Evolutionary conservation across 2,329 filamentous ascomycete species (phyloP).

Genomic region (Ilyonectria robusta): DNA sequence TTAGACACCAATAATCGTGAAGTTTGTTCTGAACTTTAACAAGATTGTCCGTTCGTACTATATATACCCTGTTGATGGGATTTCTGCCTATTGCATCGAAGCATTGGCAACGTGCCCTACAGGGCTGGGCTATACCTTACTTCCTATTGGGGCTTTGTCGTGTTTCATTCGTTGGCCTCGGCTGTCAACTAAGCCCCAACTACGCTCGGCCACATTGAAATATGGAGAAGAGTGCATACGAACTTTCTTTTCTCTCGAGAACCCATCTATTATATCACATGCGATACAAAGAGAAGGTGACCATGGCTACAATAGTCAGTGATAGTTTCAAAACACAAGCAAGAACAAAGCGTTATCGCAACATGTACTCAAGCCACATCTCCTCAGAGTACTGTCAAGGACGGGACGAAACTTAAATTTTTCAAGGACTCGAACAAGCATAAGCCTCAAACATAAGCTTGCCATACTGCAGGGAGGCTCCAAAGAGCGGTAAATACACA

Average conservation of each 20-base stretch:
- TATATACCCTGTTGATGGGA: background rate
- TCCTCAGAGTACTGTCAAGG: too few relatives aligned
- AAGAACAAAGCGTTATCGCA: too few relatives aligned
- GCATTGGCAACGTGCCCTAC: background rate
- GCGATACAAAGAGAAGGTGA: too few relatives aligned
- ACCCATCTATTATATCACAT: too few relatives aligned
- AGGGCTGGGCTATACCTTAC: background rate
- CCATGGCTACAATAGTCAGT: too few relatives aligned
- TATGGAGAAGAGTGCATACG: background rate
- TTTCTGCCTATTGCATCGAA: background rate
- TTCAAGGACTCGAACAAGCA: too few relatives aligned
- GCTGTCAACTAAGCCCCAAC: background rate
- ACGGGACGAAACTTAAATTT: too few relatives aligned
- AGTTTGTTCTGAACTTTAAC: slow-evolving; percentile 1
- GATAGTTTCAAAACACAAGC: too few relatives aligned
- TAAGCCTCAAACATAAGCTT: too few relatives aligned
- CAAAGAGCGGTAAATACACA: background rate
- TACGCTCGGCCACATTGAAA: background rate
- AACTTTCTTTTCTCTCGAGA: background rate
- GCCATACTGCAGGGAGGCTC: background rate
- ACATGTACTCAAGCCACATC: too few relatives aligned
- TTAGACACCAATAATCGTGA: background rate
- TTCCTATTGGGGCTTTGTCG: background rate
- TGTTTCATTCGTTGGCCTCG: background rate
- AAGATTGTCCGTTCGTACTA: background rate